phyloP scores from a whole-genome alignment of 495 filamentous ascomycete species.

The Hypoxylon fuscum region DNA sequence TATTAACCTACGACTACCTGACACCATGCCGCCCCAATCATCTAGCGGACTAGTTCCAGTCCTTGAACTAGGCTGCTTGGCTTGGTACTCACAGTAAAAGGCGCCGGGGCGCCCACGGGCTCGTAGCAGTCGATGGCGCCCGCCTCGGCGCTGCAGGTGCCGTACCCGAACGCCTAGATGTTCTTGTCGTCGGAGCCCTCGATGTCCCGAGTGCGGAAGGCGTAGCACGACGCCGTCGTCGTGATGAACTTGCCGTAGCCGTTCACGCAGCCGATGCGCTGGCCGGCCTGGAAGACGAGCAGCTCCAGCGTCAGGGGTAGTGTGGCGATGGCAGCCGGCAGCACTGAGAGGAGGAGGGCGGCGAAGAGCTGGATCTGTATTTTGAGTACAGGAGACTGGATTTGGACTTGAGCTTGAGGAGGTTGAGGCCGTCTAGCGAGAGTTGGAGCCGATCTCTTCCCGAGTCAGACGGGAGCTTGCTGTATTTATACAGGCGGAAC shows the following conservation, averaged over 20 bases:
- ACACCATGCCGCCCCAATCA: not conserved
- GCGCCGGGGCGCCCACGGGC: slow-evolving; percentile 36
- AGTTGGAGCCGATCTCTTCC: too few relatives aligned
- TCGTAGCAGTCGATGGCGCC: slow-evolving; percentile 51
- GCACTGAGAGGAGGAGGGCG: slow-evolving; percentile 1
- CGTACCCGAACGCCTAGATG: slow-evolving; percentile 27
- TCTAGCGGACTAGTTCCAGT: too few relatives aligned
- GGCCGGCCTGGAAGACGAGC: slow-evolving; percentile 8
- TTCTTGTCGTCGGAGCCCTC: slow-evolving; percentile 5
- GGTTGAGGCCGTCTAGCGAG: not conserved
- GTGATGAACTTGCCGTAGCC: slow-evolving; percentile 14
- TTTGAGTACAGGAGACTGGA: not conserved
- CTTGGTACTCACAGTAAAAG: slow-evolving; percentile 2
- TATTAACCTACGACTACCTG: not conserved
- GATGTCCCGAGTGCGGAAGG: slow-evolving; percentile 5
- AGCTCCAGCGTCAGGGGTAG: slow-evolving; percentile 10
- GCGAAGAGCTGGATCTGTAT: slow-evolving; percentile 7
- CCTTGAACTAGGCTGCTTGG: not conserved
- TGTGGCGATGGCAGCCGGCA: slow-evolving; percentile 3
- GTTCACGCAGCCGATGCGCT: slow-evolving; percentile 18
- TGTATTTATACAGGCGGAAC: not conserved
- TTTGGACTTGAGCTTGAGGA: not conserved
- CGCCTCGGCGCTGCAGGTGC: slow-evolving; percentile 45
- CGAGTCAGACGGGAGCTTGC: not conserved
- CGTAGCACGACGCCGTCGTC: slow-evolving; percentile 1